Evolutionary conservation across 163 green algal species (phyloP), one percentile per base, ranked within the genome.

Genomic region (Picocystis sp.): DNA sequence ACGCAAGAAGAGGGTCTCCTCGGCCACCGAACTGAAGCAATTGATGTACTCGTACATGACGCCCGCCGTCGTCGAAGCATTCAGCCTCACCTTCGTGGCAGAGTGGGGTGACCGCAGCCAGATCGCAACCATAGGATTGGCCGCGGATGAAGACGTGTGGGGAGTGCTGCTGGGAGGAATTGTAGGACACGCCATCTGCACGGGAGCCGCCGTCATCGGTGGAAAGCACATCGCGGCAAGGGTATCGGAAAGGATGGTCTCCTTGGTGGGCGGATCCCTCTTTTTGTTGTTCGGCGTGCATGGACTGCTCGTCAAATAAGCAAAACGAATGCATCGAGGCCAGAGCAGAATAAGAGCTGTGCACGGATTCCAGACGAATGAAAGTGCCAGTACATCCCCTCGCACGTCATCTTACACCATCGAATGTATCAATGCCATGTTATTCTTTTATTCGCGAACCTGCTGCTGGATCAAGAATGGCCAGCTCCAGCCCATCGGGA

Each of bases 201-300:
- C 47, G 5, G 47, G 47, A 24, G 47, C 24, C 24, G 47, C 47
- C 15, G 47, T 54, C 15, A 33, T 54, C 38, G 47, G 47, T 3
- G 47, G 47, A 45, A 24, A 54, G n/a, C n/a, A 45, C 24, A 33
- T 54, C n/a, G 47, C 47, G 11, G 19, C 38, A 3, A 54, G 38
- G 47, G 38, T 54, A 33, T 54, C 47, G n/a, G 24, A 54, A 24
- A 54, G 38, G 47, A 54, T 34, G 19, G 47, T 54, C 24, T 33
- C 47, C 19, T 35, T 54, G 3, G 3, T 54, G 3, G 47, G 47
- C 3, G 47, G 47, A 19, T 33, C 47, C 15, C 24, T 54, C 17
- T 54, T 54, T 11, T 19, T 54, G n/a, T 11, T 54, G 47, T 54
- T 54, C 47, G 47, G 24, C 9, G n/a, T 54, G 47, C 47, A 54